These are phyloP conservation scores for Endoconidiophora laricicola DNA, from an alignment of 2,329 filamentous ascomycete species.

Conservation along the genomic window DNA sequence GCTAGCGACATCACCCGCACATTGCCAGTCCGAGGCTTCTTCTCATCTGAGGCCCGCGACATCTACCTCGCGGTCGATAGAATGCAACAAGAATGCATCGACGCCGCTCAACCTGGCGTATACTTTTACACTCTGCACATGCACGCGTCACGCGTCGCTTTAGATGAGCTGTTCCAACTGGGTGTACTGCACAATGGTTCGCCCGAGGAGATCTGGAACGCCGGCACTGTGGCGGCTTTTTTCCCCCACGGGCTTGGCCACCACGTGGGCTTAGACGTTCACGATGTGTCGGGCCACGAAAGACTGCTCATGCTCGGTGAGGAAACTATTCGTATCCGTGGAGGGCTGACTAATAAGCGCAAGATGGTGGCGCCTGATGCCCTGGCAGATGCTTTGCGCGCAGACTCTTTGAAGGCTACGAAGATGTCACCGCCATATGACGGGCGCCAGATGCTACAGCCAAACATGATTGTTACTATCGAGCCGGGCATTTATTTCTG, in stretches of 20 bases:
- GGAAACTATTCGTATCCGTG: constrained; percentile 18
- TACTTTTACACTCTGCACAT: constrained; percentile 57
- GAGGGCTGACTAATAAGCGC: constrained; percentile 22
- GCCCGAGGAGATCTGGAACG: constrained; percentile 33
- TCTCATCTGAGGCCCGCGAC: constrained; percentile 48
- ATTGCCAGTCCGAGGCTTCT: constrained; percentile 57
- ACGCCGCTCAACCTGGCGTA: constrained; percentile 49
- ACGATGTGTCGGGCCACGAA: constrained; percentile 35
- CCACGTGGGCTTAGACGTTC: constrained; percentile 48
- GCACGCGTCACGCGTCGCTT: constrained; percentile 54
- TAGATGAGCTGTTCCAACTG: constrained; percentile 50
- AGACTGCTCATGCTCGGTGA: constrained; percentile 21
- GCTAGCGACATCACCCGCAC: constrained; percentile 83
- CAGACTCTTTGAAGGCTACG: constrained; percentile 6
- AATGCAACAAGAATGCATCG: constrained; percentile 68
- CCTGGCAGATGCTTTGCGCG: constrained; percentile 15
- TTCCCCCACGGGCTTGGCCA: constrained; percentile 51
- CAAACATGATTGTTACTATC: constrained; percentile 58
- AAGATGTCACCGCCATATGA: constrained; percentile 17
- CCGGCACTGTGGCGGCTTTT: constrained; percentile 42
- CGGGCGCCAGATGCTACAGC: constrained; percentile 28
- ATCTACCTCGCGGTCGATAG: constrained; percentile 63
- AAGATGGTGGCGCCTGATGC: constrained; percentile 24
- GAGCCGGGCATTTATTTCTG: constrained; percentile 73
- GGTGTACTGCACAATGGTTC: constrained; percentile 53